phyloP scores from a whole-genome alignment of 768 basidiomycete genomes.

The Boletellus sp. region DNA sequence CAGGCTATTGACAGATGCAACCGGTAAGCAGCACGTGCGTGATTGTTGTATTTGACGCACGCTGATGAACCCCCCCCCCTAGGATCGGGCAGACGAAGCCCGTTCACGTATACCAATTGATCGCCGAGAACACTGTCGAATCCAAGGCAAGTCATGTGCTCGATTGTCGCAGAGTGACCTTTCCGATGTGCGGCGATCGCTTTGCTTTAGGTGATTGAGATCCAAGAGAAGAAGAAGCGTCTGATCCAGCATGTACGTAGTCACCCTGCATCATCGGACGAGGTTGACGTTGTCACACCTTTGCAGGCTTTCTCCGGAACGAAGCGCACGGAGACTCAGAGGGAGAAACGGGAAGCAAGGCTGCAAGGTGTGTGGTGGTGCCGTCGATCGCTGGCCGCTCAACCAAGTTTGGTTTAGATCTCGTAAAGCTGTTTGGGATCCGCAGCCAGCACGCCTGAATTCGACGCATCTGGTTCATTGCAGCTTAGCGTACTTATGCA shows the following conservation, averaged over 20 bases:
- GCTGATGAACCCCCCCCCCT: slow-evolving; percentile 4
- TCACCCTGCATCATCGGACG: background rate
- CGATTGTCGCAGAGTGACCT: background rate
- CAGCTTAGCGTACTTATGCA: no score
- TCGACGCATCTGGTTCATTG: slow-evolving; percentile 11
- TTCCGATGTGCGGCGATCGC: background rate
- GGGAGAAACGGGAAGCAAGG: slow-evolving; percentile 76
- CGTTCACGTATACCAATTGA: slow-evolving; percentile 85
- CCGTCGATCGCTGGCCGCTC: background rate
- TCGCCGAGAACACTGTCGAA: slow-evolving; percentile 87
- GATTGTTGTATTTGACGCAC: background rate
- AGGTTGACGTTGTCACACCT: background rate
- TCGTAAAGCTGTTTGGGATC: slow-evolving; percentile 55
- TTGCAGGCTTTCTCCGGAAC: slow-evolving; percentile 81
- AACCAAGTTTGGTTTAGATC: slow-evolving; percentile 38
- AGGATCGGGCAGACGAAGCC: slow-evolving; percentile 79
- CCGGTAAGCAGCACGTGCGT: slow-evolving; percentile 37
- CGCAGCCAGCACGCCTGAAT: slow-evolving; percentile 20
- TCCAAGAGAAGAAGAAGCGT: slow-evolving; percentile 81
- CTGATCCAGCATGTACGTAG: slow-evolving; percentile 65
- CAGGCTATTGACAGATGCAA: slow-evolving; percentile 82
- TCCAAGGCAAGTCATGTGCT: slow-evolving; percentile 53
- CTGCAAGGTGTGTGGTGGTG: slow-evolving; percentile 56
- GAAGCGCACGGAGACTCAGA: slow-evolving; percentile 67
- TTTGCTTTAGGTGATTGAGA: slow-evolving; percentile 62